These are phyloP conservation scores for Knoxia roxburghii DNA, from an alignment of 257 asterid genomes.

Conservation along the genomic window DNA sequence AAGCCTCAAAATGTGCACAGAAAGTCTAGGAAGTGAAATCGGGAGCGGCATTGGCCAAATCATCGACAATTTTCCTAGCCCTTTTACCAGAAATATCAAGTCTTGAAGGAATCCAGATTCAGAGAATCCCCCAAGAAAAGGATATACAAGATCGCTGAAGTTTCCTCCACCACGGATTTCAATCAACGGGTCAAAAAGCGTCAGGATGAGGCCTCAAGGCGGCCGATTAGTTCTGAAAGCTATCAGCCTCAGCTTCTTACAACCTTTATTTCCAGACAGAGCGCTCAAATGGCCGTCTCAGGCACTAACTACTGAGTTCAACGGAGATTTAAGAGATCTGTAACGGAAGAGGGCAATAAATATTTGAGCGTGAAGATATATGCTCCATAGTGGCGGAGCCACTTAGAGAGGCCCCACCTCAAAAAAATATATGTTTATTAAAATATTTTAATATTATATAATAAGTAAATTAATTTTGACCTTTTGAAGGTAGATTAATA, in stretches of 20 bases:
- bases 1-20: too few species aligned
- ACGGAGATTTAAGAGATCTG: too few species aligned
- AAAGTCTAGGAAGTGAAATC: conserved; percentile 61
- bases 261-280: conserved; percentile 40
- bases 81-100: conserved; percentile 16
- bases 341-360: too few species aligned
- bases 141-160: conserved; percentile 1
- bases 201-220: conserved; percentile 45
- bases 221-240: conserved; percentile 74
- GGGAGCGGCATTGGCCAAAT: conserved; percentile 43
- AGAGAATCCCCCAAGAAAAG: conserved; percentile 24
- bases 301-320: conserved; percentile 42
- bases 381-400: too few species aligned
- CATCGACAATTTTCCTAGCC: conserved; percentile 24
- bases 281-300: conserved; percentile 65
- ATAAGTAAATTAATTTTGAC: too few species aligned
- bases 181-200: conserved; percentile 40
- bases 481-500: too few species aligned
- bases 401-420: too few species aligned
- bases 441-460: too few species aligned
- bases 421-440: too few species aligned
- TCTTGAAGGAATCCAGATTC: conserved; percentile 13
- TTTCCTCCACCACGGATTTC: conserved; percentile 81
- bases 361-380: conserved; percentile 36
- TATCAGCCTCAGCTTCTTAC: conserved; percentile 16